A percentile compares a stretch with the other conserved stretches of the same genome.
Conservation (phyloP, 768 basidiomycete genomes). For the Pisolithus tinctorius region DNA sequence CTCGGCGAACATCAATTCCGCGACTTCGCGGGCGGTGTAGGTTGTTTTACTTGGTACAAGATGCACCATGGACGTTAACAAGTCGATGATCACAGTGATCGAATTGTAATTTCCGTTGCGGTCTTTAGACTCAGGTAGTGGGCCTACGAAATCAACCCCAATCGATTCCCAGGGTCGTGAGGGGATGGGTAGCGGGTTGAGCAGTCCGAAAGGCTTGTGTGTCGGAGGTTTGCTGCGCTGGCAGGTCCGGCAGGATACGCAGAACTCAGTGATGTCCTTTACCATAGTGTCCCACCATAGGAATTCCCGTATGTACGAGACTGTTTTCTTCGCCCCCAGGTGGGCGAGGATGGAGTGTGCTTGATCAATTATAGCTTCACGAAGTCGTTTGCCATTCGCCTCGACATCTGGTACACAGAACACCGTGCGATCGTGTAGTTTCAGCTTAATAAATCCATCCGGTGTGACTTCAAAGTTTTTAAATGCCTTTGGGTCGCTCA, state of each 20-base stretch:
- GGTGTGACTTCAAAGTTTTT: too few species aligned
- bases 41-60: slow-evolving; percentile 12
- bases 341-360: slow-evolving; percentile 35
- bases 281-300: too few species aligned
- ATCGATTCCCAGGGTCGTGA: slow-evolving; percentile 31
- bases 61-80: slow-evolving; percentile 15
- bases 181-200: slow-evolving; percentile 8
- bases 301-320: too few species aligned
- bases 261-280: too few species aligned
- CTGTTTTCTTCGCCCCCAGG: slow-evolving; percentile 15
- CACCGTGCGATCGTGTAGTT: background rate
- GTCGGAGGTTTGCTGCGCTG: too few species aligned
- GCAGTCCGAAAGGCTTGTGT: too few species aligned
- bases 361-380: slow-evolving; percentile 24
- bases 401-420: background rate
- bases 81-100: slow-evolving; percentile 19
- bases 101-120: slow-evolving; percentile 14
- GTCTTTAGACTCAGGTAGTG: slow-evolving; percentile 19
- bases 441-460: background rate
- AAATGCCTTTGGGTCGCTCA: too few species aligned
- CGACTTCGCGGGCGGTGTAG: slow-evolving; percentile 29
- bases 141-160: slow-evolving; percentile 35
- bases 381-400: background rate
- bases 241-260: too few species aligned
- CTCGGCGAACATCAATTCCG: slow-evolving; percentile 28